Percentiles rank a stretch among this genome's conserved stretches.
phyloP scores from a whole-genome alignment of 139 green algal species.

The Chlorella sp. region DNA sequence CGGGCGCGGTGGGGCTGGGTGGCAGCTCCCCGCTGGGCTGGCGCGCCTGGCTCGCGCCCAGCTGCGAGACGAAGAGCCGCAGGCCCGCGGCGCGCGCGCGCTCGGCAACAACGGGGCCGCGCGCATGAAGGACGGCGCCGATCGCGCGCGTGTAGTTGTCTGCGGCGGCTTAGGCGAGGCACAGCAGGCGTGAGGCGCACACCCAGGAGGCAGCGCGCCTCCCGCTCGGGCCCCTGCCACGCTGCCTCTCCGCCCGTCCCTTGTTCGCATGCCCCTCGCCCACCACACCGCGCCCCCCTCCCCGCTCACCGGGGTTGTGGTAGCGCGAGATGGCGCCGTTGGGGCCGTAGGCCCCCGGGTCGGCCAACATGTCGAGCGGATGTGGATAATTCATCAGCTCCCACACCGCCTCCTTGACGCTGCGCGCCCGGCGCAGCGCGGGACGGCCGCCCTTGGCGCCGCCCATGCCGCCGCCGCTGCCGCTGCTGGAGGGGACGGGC shows the following conservation, averaged over 20 bases:
- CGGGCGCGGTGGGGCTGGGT: too few species aligned
- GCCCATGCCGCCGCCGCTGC: not conserved
- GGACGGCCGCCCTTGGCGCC: not conserved
- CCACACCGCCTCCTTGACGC: constrained; percentile 59
- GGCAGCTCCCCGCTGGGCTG: too few species aligned
- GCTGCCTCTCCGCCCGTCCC: too few species aligned
- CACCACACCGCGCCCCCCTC: too few species aligned
- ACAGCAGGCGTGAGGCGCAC: too few species aligned
- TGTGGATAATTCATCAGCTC: constrained; percentile 92
- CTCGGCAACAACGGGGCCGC: too few species aligned
- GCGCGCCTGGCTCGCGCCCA: too few species aligned
- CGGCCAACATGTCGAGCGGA: constrained; percentile 89
- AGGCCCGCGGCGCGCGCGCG: not conserved
- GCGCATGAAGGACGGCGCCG: constrained; percentile 47
- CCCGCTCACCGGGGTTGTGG: too few species aligned
- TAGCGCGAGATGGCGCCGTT: constrained; percentile 87
- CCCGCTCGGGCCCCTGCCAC: too few species aligned
- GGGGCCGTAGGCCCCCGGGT: constrained; percentile 83
- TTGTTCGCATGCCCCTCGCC: too few species aligned
- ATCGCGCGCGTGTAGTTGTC: constrained; percentile 88
- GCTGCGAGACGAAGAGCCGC: not conserved
- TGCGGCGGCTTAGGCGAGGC: too few species aligned
- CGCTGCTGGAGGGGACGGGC: not conserved
- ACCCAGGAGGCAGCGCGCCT: too few species aligned
- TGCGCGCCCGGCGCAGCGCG: not conserved